Evolutionary conservation across 2,329 filamentous ascomycete species (phyloP), one percentile per base, ranked within the genome.

Genomic region (Arthrobotrys iridis): DNA sequence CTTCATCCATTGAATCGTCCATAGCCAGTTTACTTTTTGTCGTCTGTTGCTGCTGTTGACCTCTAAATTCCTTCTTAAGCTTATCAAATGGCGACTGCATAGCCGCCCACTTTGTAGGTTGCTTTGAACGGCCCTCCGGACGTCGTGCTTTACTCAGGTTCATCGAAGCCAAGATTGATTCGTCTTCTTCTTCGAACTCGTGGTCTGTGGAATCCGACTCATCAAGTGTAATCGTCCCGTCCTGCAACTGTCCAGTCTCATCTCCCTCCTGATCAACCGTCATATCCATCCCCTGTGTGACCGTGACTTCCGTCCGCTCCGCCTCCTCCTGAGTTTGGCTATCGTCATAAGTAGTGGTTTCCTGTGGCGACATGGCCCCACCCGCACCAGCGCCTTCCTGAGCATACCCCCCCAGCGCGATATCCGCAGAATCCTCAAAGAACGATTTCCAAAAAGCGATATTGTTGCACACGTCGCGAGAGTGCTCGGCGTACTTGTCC

Each of bases 341-440:
- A 45, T 82, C 80, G 13, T 76, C 79, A 15, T 65, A 84, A 52
- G 82, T 84, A 67, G 80, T 86, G 80, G 87, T 88, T n/a, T 91
- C 89, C 11, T 88, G 88, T 20, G 89, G 86, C 80, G 96, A 20
- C 33, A 55, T 93, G 18, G 41, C 57, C 24, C 45, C 59, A 13
- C 26, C 15, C 8, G 40, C 18, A 4, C 15, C 40, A 40, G 37
- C 11, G 15, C 4, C 45, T 28, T 65, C 33, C 15, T 70, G 55
- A 81, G 97, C 94, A 82, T 99, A 97, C 26, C 93, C 93, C 0
- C 93, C 97, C 8, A 99, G 87, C 8, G 94, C 97, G 24, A 99
- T 94, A 80, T 99, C 98, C 81, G 95, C 95, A 52, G 93, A 97
- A 35, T 95, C 93, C 84, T 99, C 95, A 83, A 99, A 99, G 85